Conservation (phyloP, 768 basidiomycete species). For the Boletus vermiculosoides region DNA sequence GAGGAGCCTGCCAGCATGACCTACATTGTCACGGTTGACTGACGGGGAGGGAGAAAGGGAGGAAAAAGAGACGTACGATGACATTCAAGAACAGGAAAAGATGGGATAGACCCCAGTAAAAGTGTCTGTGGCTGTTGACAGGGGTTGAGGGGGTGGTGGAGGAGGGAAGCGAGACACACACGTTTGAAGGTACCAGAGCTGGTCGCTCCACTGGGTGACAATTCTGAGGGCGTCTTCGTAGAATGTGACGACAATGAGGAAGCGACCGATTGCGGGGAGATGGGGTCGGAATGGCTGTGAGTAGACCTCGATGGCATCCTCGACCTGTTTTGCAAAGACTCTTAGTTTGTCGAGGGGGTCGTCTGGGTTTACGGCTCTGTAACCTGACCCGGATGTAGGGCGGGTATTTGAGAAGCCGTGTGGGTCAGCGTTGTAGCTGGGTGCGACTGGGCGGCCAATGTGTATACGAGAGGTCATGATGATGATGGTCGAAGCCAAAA, state of each 20-base stretch:
- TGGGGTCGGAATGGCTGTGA: conserved; percentile 92
- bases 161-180: conserved; percentile 40
- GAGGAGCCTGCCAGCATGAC: conserved; percentile 85
- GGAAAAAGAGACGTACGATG: conserved; percentile 55
- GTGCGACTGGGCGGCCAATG: conserved; percentile 68
- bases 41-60: neutral
- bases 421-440: conserved; percentile 66
- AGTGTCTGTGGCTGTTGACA: conserved; percentile 77
- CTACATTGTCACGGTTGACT: conserved; percentile 40
- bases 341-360: conserved; percentile 79
- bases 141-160: conserved; percentile 6
- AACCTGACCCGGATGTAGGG: conserved; percentile 63
- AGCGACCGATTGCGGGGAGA: conserved; percentile 91
- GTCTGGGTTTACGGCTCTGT: conserved; percentile 77
- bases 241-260: conserved; percentile 97
- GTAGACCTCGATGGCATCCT: conserved; percentile 91
- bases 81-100: conserved; percentile 91
- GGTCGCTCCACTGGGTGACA: conserved; percentile 92
- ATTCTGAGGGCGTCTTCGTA: conserved; percentile 95
- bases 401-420: conserved; percentile 77
- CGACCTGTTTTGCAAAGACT: conserved; percentile 68
- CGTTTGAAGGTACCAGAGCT: conserved; percentile 98
- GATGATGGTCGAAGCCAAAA: conserved; percentile 36
- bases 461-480: conserved; percentile 79
- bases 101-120: conserved; percentile 95